A percentile compares a stretch with the other conserved stretches of the same genome.
Evolutionary conservation across 2,329 filamentous ascomycete genomes (phyloP).

Genomic region (Hyphodiscus sp.): DNA sequence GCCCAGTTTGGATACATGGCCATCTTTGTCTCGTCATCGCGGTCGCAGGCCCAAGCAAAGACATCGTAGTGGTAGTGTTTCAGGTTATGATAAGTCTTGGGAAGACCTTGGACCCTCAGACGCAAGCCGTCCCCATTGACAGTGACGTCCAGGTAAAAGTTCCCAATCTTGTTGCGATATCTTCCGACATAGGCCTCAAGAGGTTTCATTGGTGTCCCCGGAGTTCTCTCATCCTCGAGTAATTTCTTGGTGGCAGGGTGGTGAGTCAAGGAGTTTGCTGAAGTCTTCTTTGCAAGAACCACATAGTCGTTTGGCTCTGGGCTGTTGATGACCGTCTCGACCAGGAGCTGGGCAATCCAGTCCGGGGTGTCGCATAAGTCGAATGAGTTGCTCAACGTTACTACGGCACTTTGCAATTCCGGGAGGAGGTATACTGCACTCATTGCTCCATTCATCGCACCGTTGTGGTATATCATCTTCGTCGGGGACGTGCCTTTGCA

Average conservation of each 20-base stretch:
- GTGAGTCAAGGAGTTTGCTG: not conserved
- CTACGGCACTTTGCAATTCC: constrained; percentile 25
- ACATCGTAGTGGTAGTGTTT: not conserved
- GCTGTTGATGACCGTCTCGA: constrained; percentile 16
- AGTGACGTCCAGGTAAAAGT: not conserved
- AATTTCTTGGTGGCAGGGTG: not conserved
- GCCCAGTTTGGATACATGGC: not conserved
- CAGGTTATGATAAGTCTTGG: not conserved
- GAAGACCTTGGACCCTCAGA: not conserved
- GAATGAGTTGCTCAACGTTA: constrained; percentile 23
- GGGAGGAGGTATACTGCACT: constrained; percentile 22
- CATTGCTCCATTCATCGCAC: constrained; percentile 21
- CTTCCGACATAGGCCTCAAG: not conserved
- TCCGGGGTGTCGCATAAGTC: constrained; percentile 17
- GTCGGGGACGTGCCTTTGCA: constrained; percentile 2
- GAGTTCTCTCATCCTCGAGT: not conserved
- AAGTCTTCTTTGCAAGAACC: not conserved
- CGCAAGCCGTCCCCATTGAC: not conserved
- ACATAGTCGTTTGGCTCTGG: constrained; percentile 6
- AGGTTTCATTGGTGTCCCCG: not conserved
- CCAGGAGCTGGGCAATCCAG: constrained; percentile 19
- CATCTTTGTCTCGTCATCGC: not conserved
- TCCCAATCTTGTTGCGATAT: not conserved
- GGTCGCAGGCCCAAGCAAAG: not conserved
- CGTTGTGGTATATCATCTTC: constrained; percentile 23